Evolutionary conservation across 2,329 filamentous ascomycete genomes (phyloP), one percentile per base, ranked within the genome.

Genomic region (Colletotrichum filicis): DNA sequence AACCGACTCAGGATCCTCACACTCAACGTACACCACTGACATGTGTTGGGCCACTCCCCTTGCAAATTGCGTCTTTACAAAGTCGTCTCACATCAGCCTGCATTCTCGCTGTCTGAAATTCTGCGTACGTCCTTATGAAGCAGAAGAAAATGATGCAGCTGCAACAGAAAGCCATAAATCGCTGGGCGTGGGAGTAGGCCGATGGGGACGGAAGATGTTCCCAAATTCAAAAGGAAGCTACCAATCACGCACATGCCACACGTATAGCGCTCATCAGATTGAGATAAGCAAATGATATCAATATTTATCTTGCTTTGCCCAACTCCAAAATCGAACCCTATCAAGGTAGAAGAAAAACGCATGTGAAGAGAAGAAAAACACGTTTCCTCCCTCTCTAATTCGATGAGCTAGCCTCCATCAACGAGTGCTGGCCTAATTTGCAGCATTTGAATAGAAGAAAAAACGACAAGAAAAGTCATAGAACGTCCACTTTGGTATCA

Each of bases 401-500:
- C 32, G 46, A 37, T 61, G 22, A 71, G 57, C 42, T 49, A 57
- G 46, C 46, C 26, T 32, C 60, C n/a, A 16, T 24, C 19, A 11
- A 4, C 22, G 42, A 49, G 49, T 14, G 42, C 28, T 61, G 56
- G 56, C 60, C 65, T 28, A 22, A n/a, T 56, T 28, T 11, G 30
- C 46, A 28, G 52, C 52, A 14, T 42, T 58, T 42, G 66, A 56
- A 28, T 9, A 37, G 28, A 72, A 56, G 57, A 58, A 52, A 37
- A 28, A 46, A 42, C 5, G 37, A 19, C 37, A 58, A n/a, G 49
- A 55, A 32, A 58, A 58, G 30, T 28, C 35, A 73, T 65, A 66
- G 57, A 58, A 71, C 66, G 53, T 66, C 67, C 67, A 73, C 71
- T 66, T 73, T 73, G 71, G 71, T 73, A 73, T 73, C 71, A 73